A percentile compares a stretch with the other conserved stretches of the same genome.
Conservation (phyloP, 2,329 filamentous ascomycete genomes). For the Diaporthe capsici region DNA sequence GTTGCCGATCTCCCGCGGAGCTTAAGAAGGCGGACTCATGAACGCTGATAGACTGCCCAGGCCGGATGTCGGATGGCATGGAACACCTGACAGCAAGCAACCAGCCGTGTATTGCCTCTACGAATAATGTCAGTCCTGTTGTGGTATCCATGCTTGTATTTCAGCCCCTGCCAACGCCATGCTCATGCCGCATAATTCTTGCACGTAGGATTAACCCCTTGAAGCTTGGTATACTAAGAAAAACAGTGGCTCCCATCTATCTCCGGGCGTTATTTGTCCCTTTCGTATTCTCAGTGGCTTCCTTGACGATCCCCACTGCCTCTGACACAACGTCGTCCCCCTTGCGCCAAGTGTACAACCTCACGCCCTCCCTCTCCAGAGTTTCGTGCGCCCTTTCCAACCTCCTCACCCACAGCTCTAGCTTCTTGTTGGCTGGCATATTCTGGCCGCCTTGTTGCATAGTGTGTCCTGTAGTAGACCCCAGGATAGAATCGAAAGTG, state of each 20-base stretch:
- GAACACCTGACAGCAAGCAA: not conserved
- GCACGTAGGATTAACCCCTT: not conserved
- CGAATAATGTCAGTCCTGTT: not conserved
- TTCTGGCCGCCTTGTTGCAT: slow-evolving; percentile 41
- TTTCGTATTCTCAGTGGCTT: slow-evolving; percentile 61
- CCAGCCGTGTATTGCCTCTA: not conserved
- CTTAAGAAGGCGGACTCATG: not conserved
- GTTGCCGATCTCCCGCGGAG: slow-evolving; percentile 19
- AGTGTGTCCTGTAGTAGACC: slow-evolving; percentile 44
- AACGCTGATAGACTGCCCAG: not conserved
- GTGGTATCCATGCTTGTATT: slow-evolving; percentile 15
- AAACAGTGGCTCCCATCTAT: not conserved
- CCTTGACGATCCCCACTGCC: slow-evolving; percentile 74
- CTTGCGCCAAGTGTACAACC: slow-evolving; percentile 79
- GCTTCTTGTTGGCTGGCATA: slow-evolving; percentile 71
- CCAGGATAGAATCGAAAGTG: slow-evolving; percentile 40
- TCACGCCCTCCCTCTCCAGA: slow-evolving; percentile 75
- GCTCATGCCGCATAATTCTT: slow-evolving; percentile 20
- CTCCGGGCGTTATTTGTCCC: slow-evolving; percentile 34
- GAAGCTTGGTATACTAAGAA: not conserved
- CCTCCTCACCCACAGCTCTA: slow-evolving; percentile 79
- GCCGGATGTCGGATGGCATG: not conserved
- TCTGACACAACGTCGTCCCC: slow-evolving; percentile 79
- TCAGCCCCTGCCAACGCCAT: slow-evolving; percentile 26
- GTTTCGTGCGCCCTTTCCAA: slow-evolving; percentile 74